These are phyloP conservation scores for Diplodia mutila DNA, from an alignment of 2,329 filamentous ascomycete species.

Conservation along the genomic window DNA sequence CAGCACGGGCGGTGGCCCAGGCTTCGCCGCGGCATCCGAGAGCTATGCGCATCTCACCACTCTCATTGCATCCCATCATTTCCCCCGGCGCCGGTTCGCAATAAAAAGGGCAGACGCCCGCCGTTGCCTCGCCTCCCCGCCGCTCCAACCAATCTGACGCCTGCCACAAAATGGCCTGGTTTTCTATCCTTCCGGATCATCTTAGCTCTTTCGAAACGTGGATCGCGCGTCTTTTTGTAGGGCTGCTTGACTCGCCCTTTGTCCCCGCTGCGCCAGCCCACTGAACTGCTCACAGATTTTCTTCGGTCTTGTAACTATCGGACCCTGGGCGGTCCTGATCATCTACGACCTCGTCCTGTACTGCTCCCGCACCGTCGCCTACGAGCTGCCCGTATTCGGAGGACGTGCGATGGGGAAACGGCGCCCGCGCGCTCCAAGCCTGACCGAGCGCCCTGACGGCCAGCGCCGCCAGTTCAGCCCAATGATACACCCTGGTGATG, in stretches of 20 bases:
- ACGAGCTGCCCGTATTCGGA: conserved; percentile 64
- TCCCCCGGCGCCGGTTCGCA: conserved; percentile 6
- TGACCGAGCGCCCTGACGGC: conserved; percentile 61
- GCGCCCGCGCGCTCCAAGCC: conserved; percentile 64
- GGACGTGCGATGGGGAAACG: conserved; percentile 63
- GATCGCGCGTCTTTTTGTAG: conserved; percentile 65
- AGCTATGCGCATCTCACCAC: conserved; percentile 14
- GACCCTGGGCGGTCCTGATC: conserved; percentile 65
- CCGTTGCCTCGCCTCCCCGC: conserved; percentile 7
- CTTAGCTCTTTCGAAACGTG: conserved; percentile 64
- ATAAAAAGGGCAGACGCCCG: conserved; percentile 20
- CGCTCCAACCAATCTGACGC: neutral
- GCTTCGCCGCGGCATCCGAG: conserved; percentile 16
- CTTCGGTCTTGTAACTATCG: conserved; percentile 63
- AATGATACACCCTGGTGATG: conserved; percentile 7
- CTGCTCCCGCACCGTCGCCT: conserved; percentile 59
- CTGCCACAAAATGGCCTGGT: conserved; percentile 59
- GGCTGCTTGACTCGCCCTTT: conserved; percentile 33
- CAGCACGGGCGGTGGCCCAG: conserved; percentile 1
- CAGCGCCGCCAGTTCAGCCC: conserved; percentile 49
- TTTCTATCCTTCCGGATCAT: conserved; percentile 65
- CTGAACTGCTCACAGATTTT: conserved; percentile 54
- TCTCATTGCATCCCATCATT: conserved; percentile 20
- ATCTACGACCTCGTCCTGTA: conserved; percentile 68
- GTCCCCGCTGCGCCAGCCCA: conserved; percentile 13